Percentiles rank a stretch among this genome's conserved stretches.
Conservation (phyloP, 129 eudicot genomes). For the Lactuca saligna region DNA sequence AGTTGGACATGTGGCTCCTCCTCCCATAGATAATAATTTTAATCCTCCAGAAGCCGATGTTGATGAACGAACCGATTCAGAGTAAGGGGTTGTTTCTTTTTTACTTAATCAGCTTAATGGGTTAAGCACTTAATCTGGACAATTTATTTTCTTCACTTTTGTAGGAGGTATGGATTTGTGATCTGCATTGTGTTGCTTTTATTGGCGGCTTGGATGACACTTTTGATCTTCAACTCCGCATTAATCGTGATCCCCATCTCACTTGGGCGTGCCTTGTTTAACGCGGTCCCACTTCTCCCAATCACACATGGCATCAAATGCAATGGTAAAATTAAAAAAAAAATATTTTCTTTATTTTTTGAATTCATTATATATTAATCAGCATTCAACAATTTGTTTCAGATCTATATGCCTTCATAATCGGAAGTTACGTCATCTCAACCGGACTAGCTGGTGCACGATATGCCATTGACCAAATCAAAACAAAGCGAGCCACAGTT, state of each 20-base stretch:
- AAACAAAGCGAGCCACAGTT: constrained; percentile 63
- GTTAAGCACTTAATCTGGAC: neutral
- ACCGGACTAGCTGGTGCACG: constrained; percentile 80
- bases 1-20: constrained; percentile 36
- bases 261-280: constrained; percentile 75
- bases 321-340: constrained; percentile 49
- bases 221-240: constrained; percentile 64
- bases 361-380: neutral
- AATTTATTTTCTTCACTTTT: constrained; percentile 19
- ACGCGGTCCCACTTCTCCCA: constrained; percentile 84
- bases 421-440: constrained; percentile 89
- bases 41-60: constrained; percentile 55
- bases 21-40: constrained; percentile 33
- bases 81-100: constrained; percentile 45
- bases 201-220: constrained; percentile 92
- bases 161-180: constrained; percentile 77
- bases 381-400: neutral
- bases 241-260: constrained; percentile 75
- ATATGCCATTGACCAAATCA: constrained; percentile 63
- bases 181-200: constrained; percentile 71
- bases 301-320: constrained; percentile 89
- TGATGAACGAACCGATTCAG: constrained; percentile 69
- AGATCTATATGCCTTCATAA: constrained; percentile 87
- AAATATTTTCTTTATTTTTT: constrained; percentile 20
- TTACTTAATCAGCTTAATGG: neutral